phyloP scores from a whole-genome alignment of 305 asterid species.

The Fraxinus paxiana region DNA sequence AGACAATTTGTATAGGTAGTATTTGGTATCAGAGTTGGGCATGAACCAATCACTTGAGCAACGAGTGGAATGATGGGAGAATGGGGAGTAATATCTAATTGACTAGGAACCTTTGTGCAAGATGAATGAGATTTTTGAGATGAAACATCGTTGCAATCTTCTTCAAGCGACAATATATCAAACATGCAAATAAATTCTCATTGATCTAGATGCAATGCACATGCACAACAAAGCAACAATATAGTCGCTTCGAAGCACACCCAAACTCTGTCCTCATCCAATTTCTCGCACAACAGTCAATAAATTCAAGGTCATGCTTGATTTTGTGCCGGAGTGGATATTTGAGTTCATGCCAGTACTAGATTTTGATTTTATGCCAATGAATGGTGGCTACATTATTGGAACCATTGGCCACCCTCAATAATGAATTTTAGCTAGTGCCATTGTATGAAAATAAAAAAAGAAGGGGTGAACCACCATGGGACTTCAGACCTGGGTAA shows the following conservation, averaged over 20 bases:
- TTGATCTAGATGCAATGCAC: not conserved
- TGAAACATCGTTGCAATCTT: not conserved
- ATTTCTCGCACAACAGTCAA: not conserved
- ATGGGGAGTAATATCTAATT: not conserved
- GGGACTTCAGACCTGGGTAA: not conserved
- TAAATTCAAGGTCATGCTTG: not conserved
- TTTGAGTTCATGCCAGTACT: not conserved
- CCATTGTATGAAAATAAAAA: not conserved
- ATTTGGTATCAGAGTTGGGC: not conserved
- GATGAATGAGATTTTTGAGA: not conserved
- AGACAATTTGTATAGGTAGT: not conserved
- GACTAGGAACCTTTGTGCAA: not conserved
- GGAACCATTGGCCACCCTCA: not conserved
- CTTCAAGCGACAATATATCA: not conserved
- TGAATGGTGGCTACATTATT: not conserved
- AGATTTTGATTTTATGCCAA: not conserved
- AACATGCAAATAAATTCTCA: not conserved
- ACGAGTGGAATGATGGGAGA: not conserved
- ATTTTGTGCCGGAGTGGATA: not conserved
- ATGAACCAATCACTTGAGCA: not conserved
- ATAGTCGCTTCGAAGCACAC: not conserved
- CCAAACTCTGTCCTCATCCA: not conserved
- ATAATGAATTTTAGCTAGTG: not conserved
- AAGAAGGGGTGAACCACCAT: not conserved
- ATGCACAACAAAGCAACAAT: not conserved